Evolutionary conservation across 2,329 filamentous ascomycete species (phyloP), one percentile per base, ranked within the genome.

Genomic region (Epichloe gansuensis): DNA sequence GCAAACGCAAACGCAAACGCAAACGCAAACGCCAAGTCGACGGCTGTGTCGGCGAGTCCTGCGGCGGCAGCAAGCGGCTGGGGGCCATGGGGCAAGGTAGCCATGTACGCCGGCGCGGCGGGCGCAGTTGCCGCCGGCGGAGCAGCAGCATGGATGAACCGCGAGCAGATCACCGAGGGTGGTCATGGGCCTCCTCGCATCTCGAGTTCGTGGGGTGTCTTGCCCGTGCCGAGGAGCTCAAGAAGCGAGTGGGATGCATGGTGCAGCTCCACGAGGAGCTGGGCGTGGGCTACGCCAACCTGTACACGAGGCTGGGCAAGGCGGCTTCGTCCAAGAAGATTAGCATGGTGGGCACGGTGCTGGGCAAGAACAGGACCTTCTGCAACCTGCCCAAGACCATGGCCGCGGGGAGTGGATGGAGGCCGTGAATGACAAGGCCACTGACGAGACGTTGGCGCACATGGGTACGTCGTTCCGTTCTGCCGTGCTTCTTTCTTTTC

Each of bases 131-230:
- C 85, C 1, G 91, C 86, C 0, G 88, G 88, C 7, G 86, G 86
- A 0, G 88, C 88, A 0, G 90, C 90, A 7, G 86, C 91, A 11
- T 97, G 95, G 72, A 75, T 86, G 61, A 90, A 93, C 61, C 81
- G 88, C 52, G 87, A 94, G 35, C 83, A 88, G 57, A 81, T 97
- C 56, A 80, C 78, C 3, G 77, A 85, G 55, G 91, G 7, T 84
- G 84, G 72, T 75, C 75, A 9, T 97, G 91, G 90, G 88, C 88
- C 13, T 82, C 85, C 15, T 93, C 88, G 38, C 93, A 98, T 68
- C 80, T 98, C 28, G 88, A 93, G 67, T 98, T 97, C 62, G 88
- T 97, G 1, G 89, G 90, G 2, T 94, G 89, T 62, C 77, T 98
- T 7, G 86, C 87, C 47, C 82, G 88, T n/a, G 82, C 82, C 4